These are phyloP conservation scores for Mycena metata DNA, from an alignment of 768 basidiomycete species.

Conservation along the genomic window DNA sequence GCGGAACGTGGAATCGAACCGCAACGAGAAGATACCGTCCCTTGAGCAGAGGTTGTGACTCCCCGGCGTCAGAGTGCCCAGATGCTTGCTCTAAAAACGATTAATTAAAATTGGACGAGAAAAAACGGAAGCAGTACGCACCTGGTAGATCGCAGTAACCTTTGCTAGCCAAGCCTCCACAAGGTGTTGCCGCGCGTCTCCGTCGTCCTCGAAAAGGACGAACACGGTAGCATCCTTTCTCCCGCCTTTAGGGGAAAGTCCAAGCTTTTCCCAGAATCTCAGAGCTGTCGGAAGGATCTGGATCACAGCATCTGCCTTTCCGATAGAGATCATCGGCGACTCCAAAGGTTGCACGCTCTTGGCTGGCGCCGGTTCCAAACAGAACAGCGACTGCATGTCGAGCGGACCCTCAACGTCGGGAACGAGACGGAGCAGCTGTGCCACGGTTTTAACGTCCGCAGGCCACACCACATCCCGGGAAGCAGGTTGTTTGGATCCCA, in stretches of 20 bases:
- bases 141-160: constrained; percentile 69
- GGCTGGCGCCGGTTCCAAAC: constrained; percentile 35
- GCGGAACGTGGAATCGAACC: constrained; percentile 75
- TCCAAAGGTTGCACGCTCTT: constrained; percentile 52
- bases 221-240: constrained; percentile 78
- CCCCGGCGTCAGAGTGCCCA: constrained; percentile 71
- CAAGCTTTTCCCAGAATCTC: constrained; percentile 90
- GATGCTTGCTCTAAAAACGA: constrained; percentile 66
- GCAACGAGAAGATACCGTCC: constrained; percentile 73
- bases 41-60: constrained; percentile 58
- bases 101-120: constrained; percentile 24
- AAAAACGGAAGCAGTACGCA: constrained; percentile 49
- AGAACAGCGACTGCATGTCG: constrained; percentile 60
- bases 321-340: constrained; percentile 72
- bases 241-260: constrained; percentile 77
- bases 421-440: constrained; percentile 57
- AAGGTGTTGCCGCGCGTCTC: constrained; percentile 58
- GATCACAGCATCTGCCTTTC: constrained; percentile 77
- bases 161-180: constrained; percentile 73
- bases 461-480: constrained; percentile 65
- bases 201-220: constrained; percentile 76
- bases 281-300: constrained; percentile 78
- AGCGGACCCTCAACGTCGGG: constrained; percentile 56
- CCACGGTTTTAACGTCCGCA: constrained; percentile 64
- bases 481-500: constrained; percentile 38